Percentiles rank a stretch among this genome's conserved stretches.
Conservation (phyloP, 1,284 basidiomycete genomes). For the Leccinum solheimii region DNA sequence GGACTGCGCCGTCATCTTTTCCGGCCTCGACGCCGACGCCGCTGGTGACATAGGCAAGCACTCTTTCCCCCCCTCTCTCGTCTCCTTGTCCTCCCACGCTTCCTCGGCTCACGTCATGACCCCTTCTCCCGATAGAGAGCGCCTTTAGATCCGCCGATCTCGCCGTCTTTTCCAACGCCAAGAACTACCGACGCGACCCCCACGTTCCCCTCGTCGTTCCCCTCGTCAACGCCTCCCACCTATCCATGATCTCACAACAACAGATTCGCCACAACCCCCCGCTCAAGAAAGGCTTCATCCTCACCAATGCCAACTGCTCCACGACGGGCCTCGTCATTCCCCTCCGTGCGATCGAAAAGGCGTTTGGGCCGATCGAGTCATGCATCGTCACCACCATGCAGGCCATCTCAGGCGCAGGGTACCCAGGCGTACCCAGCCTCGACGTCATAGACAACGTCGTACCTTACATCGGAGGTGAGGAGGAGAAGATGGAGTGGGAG, state of each 20-base stretch:
- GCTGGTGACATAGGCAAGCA: constrained; percentile 91
- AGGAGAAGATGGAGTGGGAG: constrained; percentile 99
- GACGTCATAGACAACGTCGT: constrained; percentile 98
- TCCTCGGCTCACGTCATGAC: background rate
- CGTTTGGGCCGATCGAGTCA: constrained; percentile 91
- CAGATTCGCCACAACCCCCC: constrained; percentile 67
- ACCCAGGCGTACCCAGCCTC: constrained; percentile 89
- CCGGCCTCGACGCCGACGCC: constrained; percentile 91
- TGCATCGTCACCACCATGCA: constrained; percentile 96
- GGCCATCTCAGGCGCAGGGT: constrained; percentile 96
- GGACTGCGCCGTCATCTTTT: constrained; percentile 90
- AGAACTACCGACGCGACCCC: constrained; percentile 93
- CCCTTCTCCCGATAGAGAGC: constrained; percentile 57
- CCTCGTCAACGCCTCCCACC: constrained; percentile 89
- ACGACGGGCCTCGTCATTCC: constrained; percentile 95
- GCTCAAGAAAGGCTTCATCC: constrained; percentile 88
- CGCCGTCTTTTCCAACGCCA: constrained; percentile 97
- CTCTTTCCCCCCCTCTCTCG: background rate
- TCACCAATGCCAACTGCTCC: constrained; percentile 98
- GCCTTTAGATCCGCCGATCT: constrained; percentile 88
- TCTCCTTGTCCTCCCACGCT: too few relatives aligned
- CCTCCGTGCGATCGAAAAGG: constrained; percentile 87
- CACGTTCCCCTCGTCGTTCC: constrained; percentile 97
- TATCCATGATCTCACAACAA: constrained; percentile 86
- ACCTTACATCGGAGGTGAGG: constrained; percentile 92